Evolutionary conservation across 768 basidiomycete genomes (phyloP).

Genomic region (Mycena galericulata): DNA sequence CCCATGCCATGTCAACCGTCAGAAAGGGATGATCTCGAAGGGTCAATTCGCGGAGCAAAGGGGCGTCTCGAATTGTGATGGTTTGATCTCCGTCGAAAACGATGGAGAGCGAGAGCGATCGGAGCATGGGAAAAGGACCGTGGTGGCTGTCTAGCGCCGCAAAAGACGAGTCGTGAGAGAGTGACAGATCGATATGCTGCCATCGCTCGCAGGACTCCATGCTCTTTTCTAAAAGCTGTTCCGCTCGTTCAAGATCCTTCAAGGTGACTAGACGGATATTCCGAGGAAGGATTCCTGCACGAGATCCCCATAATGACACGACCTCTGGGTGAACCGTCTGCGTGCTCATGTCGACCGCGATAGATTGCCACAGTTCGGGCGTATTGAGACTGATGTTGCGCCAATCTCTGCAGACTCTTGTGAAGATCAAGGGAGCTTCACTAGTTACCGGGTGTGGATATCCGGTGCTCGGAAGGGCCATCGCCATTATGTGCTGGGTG

Average conservation of each 20-base stretch:
- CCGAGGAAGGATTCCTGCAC: slow-evolving; percentile 1
- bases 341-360: background rate
- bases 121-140: slow-evolving; percentile 15
- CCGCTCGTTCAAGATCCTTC: background rate
- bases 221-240: background rate
- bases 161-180: background rate
- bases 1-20: background rate
- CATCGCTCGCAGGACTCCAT: background rate
- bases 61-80: background rate
- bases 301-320: background rate
- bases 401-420: background rate
- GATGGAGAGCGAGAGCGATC: background rate
- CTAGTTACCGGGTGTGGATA: too few species aligned
- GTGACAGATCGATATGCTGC: background rate
- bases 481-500: too few species aligned
- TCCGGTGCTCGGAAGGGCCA: too few species aligned
- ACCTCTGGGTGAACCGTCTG: background rate
- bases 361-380: slow-evolving; percentile 8
- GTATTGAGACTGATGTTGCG: slow-evolving; percentile 10
- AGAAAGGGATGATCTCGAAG: background rate
- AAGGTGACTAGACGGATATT: background rate
- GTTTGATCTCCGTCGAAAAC: too few species aligned
- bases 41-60: background rate
- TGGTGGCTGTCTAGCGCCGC: background rate
- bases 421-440: background rate